Evolutionary conservation across 306 rosid species (phyloP), one percentile per base, ranked within the genome.

Genomic region (Trifolium fragiferum): DNA sequence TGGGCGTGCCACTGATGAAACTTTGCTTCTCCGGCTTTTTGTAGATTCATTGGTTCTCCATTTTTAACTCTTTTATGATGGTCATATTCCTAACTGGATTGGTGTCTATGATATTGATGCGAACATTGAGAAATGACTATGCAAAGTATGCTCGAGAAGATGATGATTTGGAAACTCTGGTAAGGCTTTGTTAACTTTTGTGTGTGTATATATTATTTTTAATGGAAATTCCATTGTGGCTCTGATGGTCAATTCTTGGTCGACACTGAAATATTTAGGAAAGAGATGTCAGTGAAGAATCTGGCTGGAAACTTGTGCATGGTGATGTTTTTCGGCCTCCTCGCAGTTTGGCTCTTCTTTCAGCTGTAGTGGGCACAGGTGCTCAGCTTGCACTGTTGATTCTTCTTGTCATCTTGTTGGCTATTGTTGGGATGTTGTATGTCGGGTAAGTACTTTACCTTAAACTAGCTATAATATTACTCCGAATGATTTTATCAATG

Each of bases 261-360:
- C 68, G 61, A 64, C 60, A 25, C 43, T 66, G 13, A 49, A 76
- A 81, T 66, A 8, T 47, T 79, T 68, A 95, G 99, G 99, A 95
- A 86, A 89, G 99, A 83, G 99, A 95, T 83, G 99, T 92, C 10
- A 95, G 92, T 73, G 99, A 95, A 82, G 99, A 92, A 86, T 95
- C 99, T 86, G 99, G 99, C 64, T 95, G 99, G 99, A 95, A 95
- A 84, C 99, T 95, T 71, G 99, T 95, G 64, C 99, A 95, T 76
- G 99, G 99, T 77, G 99, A 95, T 86, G 99, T 95, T 87, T 95
- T 95, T 67, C 90, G 99, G 80, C 87, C 96, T 78, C 85, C 99
- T 79, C 84, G 92, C 69, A 84, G 64, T 85, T 86, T 95, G 81
- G 93, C 90, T 15, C n/a, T 95, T 78, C 89, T 90, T 66, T 92